Evolutionary conservation across 176 grass and related monocot genomes (phyloP).

Genomic region (Triticum dicoccoides): DNA sequence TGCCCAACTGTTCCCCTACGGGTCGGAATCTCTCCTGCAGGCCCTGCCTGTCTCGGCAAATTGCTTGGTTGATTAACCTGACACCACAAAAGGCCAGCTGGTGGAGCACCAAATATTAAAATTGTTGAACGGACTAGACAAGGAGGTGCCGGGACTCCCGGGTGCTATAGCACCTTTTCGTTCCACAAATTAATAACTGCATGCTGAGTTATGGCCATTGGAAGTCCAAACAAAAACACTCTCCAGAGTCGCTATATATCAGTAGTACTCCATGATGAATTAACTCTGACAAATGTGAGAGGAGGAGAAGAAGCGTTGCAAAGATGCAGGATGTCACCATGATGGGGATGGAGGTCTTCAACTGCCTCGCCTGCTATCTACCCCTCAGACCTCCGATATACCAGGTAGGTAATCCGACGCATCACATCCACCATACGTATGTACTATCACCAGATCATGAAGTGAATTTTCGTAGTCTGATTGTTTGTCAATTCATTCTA

Average conservation of each 20-base stretch:
- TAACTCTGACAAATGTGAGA: neutral
- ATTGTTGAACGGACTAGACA: too few relatives aligned
- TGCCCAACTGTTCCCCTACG: too few relatives aligned
- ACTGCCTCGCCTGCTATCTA: neutral
- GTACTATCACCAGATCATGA: neutral
- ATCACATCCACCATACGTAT: neutral
- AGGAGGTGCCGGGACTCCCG: too few relatives aligned
- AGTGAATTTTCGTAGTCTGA: neutral
- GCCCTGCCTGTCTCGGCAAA: too few relatives aligned
- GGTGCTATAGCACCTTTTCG: too few relatives aligned
- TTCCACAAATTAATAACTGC: too few relatives aligned
- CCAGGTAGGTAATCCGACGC: neutral
- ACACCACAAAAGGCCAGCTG: too few relatives aligned
- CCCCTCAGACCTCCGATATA: neutral
- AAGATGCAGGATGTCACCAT: neutral
- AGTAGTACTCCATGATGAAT: neutral
- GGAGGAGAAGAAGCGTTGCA: neutral
- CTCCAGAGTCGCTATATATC: neutral
- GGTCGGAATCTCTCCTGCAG: too few relatives aligned
- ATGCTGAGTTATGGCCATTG: neutral
- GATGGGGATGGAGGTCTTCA: neutral
- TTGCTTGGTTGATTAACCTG: too few relatives aligned
- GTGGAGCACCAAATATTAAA: too few relatives aligned
- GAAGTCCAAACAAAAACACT: neutral
- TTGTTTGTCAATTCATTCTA: neutral